These are phyloP conservation scores for Homolaphlyctis polyrhiza DNA, from an alignment of 371 early-diverging fungal species.

Conservation along the genomic window DNA sequence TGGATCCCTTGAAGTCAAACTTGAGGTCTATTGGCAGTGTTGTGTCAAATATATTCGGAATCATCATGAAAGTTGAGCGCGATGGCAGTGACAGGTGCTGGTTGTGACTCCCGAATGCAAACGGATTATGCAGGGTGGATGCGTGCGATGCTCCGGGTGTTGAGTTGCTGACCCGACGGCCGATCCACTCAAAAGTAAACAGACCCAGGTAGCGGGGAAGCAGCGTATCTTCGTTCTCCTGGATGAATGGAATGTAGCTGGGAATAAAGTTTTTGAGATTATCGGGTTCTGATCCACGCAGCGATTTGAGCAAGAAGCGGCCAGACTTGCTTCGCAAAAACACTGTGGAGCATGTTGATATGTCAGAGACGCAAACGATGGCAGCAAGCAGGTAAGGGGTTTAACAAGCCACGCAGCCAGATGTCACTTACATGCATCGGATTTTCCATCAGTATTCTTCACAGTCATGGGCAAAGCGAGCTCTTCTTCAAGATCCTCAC, in stretches of 20 bases:
- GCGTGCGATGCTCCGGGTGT: slow-evolving; percentile 9
- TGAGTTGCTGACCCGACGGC: slow-evolving; percentile 5
- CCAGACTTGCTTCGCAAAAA: slow-evolving; percentile 45
- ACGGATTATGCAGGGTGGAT: neutral
- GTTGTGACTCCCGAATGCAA: neutral
- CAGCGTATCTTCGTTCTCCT: slow-evolving; percentile 39
- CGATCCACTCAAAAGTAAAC: slow-evolving; percentile 44
- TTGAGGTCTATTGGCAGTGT: slow-evolving; percentile 35
- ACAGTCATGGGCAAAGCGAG: slow-evolving; percentile 31
- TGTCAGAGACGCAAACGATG: too few relatives aligned
- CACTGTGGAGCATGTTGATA: too few relatives aligned
- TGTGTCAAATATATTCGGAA: slow-evolving; percentile 54
- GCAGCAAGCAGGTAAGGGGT: neutral
- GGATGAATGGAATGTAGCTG: slow-evolving; percentile 40
- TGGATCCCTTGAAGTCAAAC: slow-evolving; percentile 56
- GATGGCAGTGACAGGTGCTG: slow-evolving; percentile 17
- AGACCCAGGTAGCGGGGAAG: slow-evolving; percentile 55
- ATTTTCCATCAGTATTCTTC: slow-evolving; percentile 44
- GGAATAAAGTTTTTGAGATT: slow-evolving; percentile 43
- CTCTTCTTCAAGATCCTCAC: slow-evolving; percentile 37
- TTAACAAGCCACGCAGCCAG: neutral
- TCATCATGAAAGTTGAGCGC: slow-evolving; percentile 40
- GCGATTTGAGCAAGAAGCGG: slow-evolving; percentile 51
- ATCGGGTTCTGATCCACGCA: slow-evolving; percentile 48
- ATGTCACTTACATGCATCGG: slow-evolving; percentile 30